Base-by-base conservation (phyloP, 257 asterid genomes). In the Nicotiana undulata region DNA sequence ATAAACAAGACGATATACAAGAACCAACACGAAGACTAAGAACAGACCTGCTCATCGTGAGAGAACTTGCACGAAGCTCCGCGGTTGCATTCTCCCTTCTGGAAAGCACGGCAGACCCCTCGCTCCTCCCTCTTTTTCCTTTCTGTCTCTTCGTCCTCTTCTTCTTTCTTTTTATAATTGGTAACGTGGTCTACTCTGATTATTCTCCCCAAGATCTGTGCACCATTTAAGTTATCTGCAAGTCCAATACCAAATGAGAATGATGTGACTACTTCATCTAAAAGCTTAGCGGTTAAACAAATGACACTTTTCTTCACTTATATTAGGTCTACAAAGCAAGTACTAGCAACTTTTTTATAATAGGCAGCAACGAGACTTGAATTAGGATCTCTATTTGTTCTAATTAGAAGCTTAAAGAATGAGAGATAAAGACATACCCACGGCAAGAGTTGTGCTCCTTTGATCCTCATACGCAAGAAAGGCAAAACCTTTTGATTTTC, bases 381-480 rank as follows among this genome's bases (percentile, higher is more conserved):
- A 44, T 44, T 44, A 44, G 51, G 51, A 44, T 44, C 51, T 44
- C 2, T 44, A 9, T 44, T 2, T 44, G 7, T 44, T 44, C 51
- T 44, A 44, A n/a, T n/a, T n/a, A n/a, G 61, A 74, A 74, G 40
- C 61, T 49, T 20, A 66, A 3, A 46, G n/a, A 63, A 26, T n/a
- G 29, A 81, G 81, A 65, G 60, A 20, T 8, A 79, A 80, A 29
- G 61, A 86, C 97, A 28, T 32, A 96, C 99, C 99, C 40, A 96
- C 98, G 16, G 97, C 97, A 4, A 93, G 98, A 87, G 15, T 93
- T 16, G 99, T 93, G 84, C 99, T 94, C 66, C 99, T 90, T 86
- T 96, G 99, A 88, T 96, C 99, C 89, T 96, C 99, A 31, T 96
- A 96, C 4, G 98, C 99, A 80, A 96, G 26, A 84, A 96, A 96